Percentiles rank a stretch among this genome's conserved stretches.
These are phyloP conservation scores for Aspergillus heteromorphus DNA, from an alignment of 495 filamentous ascomycete genomes.

Conservation along the genomic window DNA sequence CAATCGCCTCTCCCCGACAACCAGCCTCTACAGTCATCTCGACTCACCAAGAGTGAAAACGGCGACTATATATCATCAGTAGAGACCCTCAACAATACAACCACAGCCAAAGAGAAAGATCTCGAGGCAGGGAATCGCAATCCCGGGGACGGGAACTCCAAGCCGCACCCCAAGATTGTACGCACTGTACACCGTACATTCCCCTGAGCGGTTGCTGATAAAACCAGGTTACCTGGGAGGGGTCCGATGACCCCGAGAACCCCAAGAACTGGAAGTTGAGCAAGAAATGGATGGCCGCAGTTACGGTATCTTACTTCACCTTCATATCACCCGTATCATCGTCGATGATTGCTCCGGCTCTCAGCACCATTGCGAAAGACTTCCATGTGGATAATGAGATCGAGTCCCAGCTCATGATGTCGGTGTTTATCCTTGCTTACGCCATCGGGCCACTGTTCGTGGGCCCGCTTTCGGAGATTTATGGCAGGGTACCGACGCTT, in stretches of 20 bases:
- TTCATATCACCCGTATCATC: constrained; percentile 11
- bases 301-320: constrained; percentile 6
- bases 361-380: not conserved
- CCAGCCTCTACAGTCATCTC: too few species aligned
- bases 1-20: too few species aligned
- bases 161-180: too few species aligned
- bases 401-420: constrained; percentile 5
- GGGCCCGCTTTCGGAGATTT: constrained; percentile 11
- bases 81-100: too few species aligned
- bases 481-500: constrained; percentile 3
- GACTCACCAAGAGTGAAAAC: too few species aligned
- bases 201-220: too few species aligned
- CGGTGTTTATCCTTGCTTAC: constrained; percentile 11
- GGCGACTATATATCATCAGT: too few species aligned
- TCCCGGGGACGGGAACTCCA: too few species aligned
- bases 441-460: constrained; percentile 11
- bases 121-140: too few species aligned
- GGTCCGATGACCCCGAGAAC: constrained; percentile 4
- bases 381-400: not conserved
- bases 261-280: constrained; percentile 7
- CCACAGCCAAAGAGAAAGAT: too few species aligned
- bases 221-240: constrained; percentile 8
- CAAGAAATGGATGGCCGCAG: constrained; percentile 3
- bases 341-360: constrained; percentile 7
- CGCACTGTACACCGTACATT: too few species aligned